Evolutionary conservation across 352 stramenopile species (phyloP).

Genomic region (Blastocystis sp.): DNA sequence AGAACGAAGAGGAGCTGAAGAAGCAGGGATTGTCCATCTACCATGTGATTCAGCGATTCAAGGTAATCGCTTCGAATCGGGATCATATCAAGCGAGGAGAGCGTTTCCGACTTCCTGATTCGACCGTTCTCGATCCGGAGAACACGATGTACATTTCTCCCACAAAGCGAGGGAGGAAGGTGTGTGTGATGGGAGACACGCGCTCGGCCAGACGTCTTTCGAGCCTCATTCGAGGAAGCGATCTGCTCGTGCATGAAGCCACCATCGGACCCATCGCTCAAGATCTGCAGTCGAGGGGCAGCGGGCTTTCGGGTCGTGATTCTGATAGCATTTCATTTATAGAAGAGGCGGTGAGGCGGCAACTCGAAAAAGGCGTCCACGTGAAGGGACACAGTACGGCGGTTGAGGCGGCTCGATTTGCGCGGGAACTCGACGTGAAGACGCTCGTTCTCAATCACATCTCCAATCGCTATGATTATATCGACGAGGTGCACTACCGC

Average conservation of each 20-base stretch:
- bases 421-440: not conserved
- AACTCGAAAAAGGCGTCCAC: conserved; percentile 1
- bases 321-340: not conserved
- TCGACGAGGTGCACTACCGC: not conserved
- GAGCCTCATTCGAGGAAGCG: not conserved
- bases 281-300: not conserved
- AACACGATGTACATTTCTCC: not conserved
- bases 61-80: not conserved
- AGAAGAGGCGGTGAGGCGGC: not conserved
- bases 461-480: conserved; percentile 43
- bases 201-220: not conserved
- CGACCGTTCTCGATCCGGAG: not conserved
- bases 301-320: not conserved
- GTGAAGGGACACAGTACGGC: conserved; percentile 36
- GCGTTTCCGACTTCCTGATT: not conserved
- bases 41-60: conserved; percentile 11
- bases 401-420: conserved; percentile 5
- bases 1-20: not conserved
- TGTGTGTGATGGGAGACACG: not conserved
- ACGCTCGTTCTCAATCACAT: conserved; percentile 23
- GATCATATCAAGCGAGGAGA: not conserved
- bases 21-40: not conserved
- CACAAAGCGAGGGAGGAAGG: not conserved
- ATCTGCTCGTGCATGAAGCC: conserved; percentile 38
- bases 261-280: conserved; percentile 1